Conservation (phyloP, 1,139 yeast genomes). For the Blastobotrys elegans region DNA sequence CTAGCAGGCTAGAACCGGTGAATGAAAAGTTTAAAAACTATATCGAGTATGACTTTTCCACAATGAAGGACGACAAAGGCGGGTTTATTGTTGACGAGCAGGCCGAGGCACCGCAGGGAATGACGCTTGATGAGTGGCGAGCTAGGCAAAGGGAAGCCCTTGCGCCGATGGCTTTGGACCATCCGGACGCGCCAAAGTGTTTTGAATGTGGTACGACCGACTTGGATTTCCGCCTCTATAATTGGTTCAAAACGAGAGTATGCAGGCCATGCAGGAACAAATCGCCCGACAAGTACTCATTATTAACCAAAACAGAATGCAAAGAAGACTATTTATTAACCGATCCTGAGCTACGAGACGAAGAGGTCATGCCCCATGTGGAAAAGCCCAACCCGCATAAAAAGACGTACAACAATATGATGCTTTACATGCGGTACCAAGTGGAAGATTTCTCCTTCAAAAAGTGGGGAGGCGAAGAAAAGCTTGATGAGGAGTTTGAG, state of each 20-base stretch:
- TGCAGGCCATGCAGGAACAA: constrained; percentile 72
- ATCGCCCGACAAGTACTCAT: constrained; percentile 80
- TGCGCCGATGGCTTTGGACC: constrained; percentile 34
- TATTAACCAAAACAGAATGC: constrained; percentile 93
- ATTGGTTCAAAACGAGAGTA: constrained; percentile 66
- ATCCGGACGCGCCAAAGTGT: constrained; percentile 70
- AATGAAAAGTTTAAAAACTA: constrained; percentile 46
- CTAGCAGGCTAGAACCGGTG: constrained; percentile 21
- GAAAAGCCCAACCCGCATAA: constrained; percentile 96
- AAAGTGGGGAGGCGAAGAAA: constrained; percentile 93
- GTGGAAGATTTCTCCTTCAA: constrained; percentile 88
- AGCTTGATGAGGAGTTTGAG: constrained; percentile 89
- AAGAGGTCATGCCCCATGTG: constrained; percentile 59
- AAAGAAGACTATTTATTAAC: constrained; percentile 86
- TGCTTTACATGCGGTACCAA: constrained; percentile 79
- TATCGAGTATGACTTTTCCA: constrained; percentile 87
- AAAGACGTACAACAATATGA: constrained; percentile 84
- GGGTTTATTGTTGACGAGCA: constrained; percentile 64
- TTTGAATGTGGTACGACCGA: constrained; percentile 72
- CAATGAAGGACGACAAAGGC: constrained; percentile 83
- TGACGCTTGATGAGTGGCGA: constrained; percentile 73
- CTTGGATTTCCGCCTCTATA: constrained; percentile 65
- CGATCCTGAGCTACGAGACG: constrained; percentile 84
- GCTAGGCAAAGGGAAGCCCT: constrained; percentile 43
- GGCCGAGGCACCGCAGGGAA: constrained; percentile 34